These are phyloP conservation scores for Naegleria lovaniensis DNA, from an alignment of 208 protist genomes.

Conservation along the genomic window DNA sequence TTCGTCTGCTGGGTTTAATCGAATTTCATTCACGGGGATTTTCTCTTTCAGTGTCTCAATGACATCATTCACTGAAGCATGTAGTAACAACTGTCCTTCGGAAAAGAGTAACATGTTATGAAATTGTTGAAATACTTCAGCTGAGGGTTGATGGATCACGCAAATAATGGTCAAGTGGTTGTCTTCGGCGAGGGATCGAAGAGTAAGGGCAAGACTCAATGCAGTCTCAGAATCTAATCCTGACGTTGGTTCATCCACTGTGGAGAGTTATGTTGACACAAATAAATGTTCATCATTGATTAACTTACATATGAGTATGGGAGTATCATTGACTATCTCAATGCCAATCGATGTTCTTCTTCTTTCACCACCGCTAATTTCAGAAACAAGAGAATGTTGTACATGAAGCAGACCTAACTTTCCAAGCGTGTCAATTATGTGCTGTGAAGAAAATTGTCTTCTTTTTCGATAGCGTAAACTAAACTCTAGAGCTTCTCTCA, in stretches of 20 bases:
- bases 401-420: constrained; percentile 58
- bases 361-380: constrained; percentile 31
- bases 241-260: constrained; percentile 49
- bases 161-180: constrained; percentile 45
- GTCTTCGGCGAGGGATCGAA: constrained; percentile 39
- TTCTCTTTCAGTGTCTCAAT: neutral
- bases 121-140: constrained; percentile 49
- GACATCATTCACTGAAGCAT: neutral
- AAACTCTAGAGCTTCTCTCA: constrained; percentile 67
- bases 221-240: constrained; percentile 47
- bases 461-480: constrained; percentile 1
- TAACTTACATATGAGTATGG: constrained; percentile 9
- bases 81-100: neutral
- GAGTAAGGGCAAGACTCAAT: constrained; percentile 34
- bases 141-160: constrained; percentile 65
- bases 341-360: constrained; percentile 24
- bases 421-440: constrained; percentile 57
- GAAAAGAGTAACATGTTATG: neutral
- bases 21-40: neutral
- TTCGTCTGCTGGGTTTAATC: neutral
- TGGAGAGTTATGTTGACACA: no score
- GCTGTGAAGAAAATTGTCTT: neutral
- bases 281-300: no score
- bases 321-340: constrained; percentile 6
- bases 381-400: constrained; percentile 54